Evolutionary conservation across 2,329 filamentous ascomycete species (phyloP), one percentile per base, ranked within the genome.

Genomic region (Ophiocordyceps camponoti-saundersi): DNA sequence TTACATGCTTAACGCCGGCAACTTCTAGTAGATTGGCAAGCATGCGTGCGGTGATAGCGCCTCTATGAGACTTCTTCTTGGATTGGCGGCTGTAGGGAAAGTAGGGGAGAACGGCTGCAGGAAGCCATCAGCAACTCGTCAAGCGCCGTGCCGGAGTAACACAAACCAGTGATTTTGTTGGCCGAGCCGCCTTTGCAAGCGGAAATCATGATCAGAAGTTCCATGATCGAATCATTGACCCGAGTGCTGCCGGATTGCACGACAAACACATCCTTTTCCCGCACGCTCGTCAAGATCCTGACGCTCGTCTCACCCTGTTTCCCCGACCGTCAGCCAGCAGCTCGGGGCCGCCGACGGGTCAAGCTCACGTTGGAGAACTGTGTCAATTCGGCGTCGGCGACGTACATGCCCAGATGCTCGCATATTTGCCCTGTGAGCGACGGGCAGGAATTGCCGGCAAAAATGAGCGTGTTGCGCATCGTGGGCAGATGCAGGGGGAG

Each of bases 11-110:
- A 53, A 98, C 88, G 47, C 92, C 92, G 46, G 92, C 92, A 48
- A 98, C 85, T 50, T 85, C 78, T 55, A 98, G 79, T 45, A 96
- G 77, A 63, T 98, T 98, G 50, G 92, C 90, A 46, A 98, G 77
- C 88, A 98, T 95, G 55, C 90, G 82, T 47, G 92, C 92, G 10
- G 92, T 95, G 59, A 98, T 96, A 49, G 92, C 88, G 46, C 92
- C 92, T 53, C 92, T 79, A 61, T 96, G 90, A 48, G 87, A 88
- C 69, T 98, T 98, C 74, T 96, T 96, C 73, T 98, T 98, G 49
- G 90, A 96, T 65, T 98, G 92, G 51, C 92, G 86, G 55, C 88
- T 95, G 70, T 98, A 98, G n/a, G 92, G 92, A 60, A 96, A 98
- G 67, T 96, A 96, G 13, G 86, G 86, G 58, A 92, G 77, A 52